A percentile compares a stretch with the other conserved stretches of the same genome.
Conservation (phyloP, 352 stramenopile genomes). For the Pelagophyceae sp. region DNA sequence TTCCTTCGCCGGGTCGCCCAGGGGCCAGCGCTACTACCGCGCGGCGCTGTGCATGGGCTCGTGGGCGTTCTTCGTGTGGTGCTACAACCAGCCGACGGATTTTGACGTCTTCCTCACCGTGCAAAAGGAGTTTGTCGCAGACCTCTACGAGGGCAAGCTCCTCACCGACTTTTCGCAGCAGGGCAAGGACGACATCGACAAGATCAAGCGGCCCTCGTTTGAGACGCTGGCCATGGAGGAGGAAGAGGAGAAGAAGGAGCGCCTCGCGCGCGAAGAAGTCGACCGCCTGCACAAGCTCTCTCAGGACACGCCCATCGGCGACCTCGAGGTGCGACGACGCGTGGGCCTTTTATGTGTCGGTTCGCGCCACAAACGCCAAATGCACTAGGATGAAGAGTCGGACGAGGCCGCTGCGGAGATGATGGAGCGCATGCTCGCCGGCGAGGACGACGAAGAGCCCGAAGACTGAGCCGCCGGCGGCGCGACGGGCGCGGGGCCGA, state of each 20-base stretch:
- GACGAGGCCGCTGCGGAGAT: constrained; percentile 51
- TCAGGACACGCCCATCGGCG: no score
- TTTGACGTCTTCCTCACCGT: constrained; percentile 97
- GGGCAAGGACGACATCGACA: constrained; percentile 95
- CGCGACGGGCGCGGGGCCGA: no score
- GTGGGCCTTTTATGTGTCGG: no score
- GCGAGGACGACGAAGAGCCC: constrained; percentile 47
- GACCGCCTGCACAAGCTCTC: constrained; percentile 30
- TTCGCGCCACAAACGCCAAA: no score
- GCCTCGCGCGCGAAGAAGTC: constrained; percentile 5
- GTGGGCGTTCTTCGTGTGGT: constrained; percentile 90
- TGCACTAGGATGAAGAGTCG: constrained; percentile 53
- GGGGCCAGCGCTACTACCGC: constrained; percentile 87
- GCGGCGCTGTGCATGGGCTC: constrained; percentile 79
- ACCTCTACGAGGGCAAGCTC: constrained; percentile 97
- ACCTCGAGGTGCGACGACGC: no score
- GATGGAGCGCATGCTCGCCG: constrained; percentile 41
- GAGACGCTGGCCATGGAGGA: constrained; percentile 28
- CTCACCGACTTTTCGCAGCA: constrained; percentile 93
- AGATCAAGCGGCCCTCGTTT: constrained; percentile 74
- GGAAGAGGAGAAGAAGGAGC: constrained; percentile 45
- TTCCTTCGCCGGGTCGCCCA: constrained; percentile 43
- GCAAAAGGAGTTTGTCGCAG: constrained; percentile 97
- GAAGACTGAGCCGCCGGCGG: background rate
- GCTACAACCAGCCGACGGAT: constrained; percentile 95